Base-by-base conservation (phyloP, 768 basidiomycete genomes). In the Pseudohyphozyma bogoriensis region DNA sequence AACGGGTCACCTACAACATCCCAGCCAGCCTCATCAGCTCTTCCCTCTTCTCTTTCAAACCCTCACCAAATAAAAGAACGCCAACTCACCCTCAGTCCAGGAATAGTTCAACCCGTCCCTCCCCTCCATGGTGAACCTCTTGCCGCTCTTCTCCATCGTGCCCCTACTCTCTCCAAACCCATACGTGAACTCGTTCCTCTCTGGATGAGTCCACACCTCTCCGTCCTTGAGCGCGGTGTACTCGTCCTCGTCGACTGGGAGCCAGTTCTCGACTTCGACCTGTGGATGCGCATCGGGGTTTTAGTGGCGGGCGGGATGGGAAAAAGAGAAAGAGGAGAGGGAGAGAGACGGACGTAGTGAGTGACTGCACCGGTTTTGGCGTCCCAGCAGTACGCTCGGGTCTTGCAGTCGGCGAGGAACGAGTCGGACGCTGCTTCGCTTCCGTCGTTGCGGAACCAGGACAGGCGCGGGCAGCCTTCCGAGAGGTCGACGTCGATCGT, bases 81-180 rank as follows among this genome's bases (percentile, higher is more conserved):
- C 2, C 11, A 24, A 37, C 51, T 26, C 22, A 51, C 51, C 51
- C 8, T 51, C 18, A n/a, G 36, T 36, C 51, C 51, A 51, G 15
- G 24, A 33, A 18, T 51, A 51, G 35, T 24, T 37, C 33, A 51
- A 15, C 2, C 24, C 51, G 22, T 51, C 51, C 10, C 51, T n/a
- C 7, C 51, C 51, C 35, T 51, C 51, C 51, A 51, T 26, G n/a
- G 51, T 51, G 26, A 51, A 51, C 51, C 26, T 51, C 35, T 37
- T 36, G 2, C 46, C 35, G 24, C 35, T 24, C 35, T 51, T 51
- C 51, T 51, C 51, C 35, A 51, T 22, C 9, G 42, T 44, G 26
- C 42, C 42, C 2, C 42, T 20, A 44, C 22, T 22, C 42, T 44
- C 42, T 44, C 42, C 42, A 12, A 44, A 24, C 9, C 42, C 42